These are phyloP conservation scores for Ophioceras dolichostomum DNA, from an alignment of 2,329 filamentous ascomycete species.

Conservation along the genomic window DNA sequence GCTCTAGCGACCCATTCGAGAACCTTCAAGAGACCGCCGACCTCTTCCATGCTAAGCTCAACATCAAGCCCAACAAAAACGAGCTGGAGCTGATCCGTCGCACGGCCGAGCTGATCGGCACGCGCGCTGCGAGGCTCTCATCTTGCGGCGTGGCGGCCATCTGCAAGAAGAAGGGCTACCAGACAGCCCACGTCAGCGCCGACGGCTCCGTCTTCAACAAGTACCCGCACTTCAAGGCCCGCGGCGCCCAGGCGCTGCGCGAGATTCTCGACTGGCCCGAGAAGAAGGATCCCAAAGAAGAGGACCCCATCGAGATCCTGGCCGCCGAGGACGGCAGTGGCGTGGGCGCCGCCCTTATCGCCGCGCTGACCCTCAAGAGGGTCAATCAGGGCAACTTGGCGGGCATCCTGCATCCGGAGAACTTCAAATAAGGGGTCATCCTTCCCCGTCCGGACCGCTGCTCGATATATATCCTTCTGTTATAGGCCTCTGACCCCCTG, in stretches of 20 bases:
- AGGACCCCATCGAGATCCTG: conserved; percentile 78
- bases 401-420: conserved; percentile 53
- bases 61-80: conserved; percentile 55
- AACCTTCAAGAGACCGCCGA: conserved; percentile 84
- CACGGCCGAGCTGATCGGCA: conserved; percentile 87
- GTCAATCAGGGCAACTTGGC: conserved; percentile 50
- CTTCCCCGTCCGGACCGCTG: too few species aligned
- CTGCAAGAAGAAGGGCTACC: conserved; percentile 87
- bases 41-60: conserved; percentile 65
- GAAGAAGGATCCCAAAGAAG: conserved; percentile 54
- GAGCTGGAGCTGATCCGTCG: conserved; percentile 86
- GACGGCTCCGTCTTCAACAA: conserved; percentile 99
- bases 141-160: conserved; percentile 94
- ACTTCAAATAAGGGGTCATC: conserved; percentile 30
- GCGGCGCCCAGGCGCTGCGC: conserved; percentile 76
- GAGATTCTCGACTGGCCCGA: conserved; percentile 93
- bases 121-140: conserved; percentile 82
- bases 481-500: too few species aligned
- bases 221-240: conserved; percentile 94
- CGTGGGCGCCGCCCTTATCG: conserved; percentile 94
- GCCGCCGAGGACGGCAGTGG: conserved; percentile 92
- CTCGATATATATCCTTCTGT: too few species aligned
- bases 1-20: conserved; percentile 72
- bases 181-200: conserved; percentile 84
- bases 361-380: conserved; percentile 55